These are phyloP conservation scores for Cladophialophora immunda DNA, from an alignment of 2,329 filamentous ascomycete genomes.

Conservation along the genomic window DNA sequence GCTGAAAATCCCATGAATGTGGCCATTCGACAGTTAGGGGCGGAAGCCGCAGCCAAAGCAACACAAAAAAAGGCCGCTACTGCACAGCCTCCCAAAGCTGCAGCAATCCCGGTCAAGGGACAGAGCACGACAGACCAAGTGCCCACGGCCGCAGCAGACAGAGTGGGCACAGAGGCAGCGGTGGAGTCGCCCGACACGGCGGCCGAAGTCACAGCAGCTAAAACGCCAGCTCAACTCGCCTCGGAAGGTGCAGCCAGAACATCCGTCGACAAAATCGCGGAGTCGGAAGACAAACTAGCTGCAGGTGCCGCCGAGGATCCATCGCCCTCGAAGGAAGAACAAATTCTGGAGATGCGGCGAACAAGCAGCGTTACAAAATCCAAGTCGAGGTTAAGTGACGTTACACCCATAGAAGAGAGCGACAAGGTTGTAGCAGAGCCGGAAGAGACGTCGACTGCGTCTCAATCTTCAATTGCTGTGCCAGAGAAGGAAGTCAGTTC, in stretches of 20 bases:
- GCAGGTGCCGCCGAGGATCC: constrained; percentile 26
- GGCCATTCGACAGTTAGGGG: constrained; percentile 55
- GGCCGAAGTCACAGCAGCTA: constrained; percentile 33
- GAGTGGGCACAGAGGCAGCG: constrained; percentile 31
- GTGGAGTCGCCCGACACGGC: constrained; percentile 33
- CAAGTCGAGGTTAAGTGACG: constrained; percentile 32
- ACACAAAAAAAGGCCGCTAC: constrained; percentile 39
- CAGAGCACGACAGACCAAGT: constrained; percentile 26
- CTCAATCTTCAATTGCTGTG: constrained; percentile 12
- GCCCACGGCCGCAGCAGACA: constrained; percentile 27
- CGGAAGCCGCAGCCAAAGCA: constrained; percentile 47
- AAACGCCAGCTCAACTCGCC: constrained; percentile 38
- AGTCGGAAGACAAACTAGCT: constrained; percentile 34
- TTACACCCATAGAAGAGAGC: constrained; percentile 35
- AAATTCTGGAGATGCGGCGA: constrained; percentile 32
- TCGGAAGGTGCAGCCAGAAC: constrained; percentile 39
- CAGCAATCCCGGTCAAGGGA: constrained; percentile 26
- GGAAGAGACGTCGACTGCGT: constrained; percentile 1
- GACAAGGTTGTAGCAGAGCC: constrained; percentile 28
- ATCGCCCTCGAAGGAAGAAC: constrained; percentile 35
- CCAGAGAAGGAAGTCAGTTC: constrained; percentile 27
- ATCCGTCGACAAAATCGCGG: constrained; percentile 38
- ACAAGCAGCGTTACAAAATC: constrained; percentile 32
- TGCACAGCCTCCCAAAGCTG: constrained; percentile 28
- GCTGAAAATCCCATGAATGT: constrained; percentile 48